phyloP scores from a whole-genome alignment of 805 yeast species.

The Wickerhamomyces subpelliculosus region DNA sequence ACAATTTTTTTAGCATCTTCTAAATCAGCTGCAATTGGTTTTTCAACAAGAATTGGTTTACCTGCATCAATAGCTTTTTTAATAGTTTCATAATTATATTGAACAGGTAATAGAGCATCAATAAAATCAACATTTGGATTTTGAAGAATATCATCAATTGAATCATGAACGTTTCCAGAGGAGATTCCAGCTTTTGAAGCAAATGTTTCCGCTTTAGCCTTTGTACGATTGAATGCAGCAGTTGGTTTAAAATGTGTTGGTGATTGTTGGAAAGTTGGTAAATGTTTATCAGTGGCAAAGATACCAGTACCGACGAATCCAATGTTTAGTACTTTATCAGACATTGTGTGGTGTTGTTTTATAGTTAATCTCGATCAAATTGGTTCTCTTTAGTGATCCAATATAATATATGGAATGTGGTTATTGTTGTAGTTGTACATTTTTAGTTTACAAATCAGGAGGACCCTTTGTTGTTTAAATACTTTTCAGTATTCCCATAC shows the following conservation, averaged over 20 bases:
- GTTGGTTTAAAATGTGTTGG: conserved; percentile 46
- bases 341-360: neutral
- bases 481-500: too few relatives aligned
- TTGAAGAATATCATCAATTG: conserved; percentile 55
- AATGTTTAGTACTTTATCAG: conserved; percentile 17
- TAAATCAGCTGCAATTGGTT: conserved; percentile 86
- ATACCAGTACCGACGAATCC: conserved; percentile 81
- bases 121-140: conserved; percentile 68
- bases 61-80: conserved; percentile 62
- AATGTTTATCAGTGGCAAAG: conserved; percentile 78
- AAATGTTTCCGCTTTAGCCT: conserved; percentile 73
- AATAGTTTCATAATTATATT: conserved; percentile 63
- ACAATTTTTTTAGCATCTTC: conserved; percentile 80
- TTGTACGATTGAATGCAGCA: conserved; percentile 81
- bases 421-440: too few relatives aligned
- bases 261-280: conserved; percentile 58
- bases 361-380: too few relatives aligned
- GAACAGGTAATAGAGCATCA: conserved; percentile 88
- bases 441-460: too few relatives aligned
- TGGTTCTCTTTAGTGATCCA: too few relatives aligned
- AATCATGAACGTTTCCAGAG: conserved; percentile 45
- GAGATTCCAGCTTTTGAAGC: conserved; percentile 56
- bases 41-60: conserved; percentile 80
- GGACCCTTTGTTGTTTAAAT: too few relatives aligned
- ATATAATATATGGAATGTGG: too few relatives aligned